These are phyloP conservation scores for Platanthera guangdongensis DNA, from an alignment of 106 monocot genomes.

Conservation along the genomic window DNA sequence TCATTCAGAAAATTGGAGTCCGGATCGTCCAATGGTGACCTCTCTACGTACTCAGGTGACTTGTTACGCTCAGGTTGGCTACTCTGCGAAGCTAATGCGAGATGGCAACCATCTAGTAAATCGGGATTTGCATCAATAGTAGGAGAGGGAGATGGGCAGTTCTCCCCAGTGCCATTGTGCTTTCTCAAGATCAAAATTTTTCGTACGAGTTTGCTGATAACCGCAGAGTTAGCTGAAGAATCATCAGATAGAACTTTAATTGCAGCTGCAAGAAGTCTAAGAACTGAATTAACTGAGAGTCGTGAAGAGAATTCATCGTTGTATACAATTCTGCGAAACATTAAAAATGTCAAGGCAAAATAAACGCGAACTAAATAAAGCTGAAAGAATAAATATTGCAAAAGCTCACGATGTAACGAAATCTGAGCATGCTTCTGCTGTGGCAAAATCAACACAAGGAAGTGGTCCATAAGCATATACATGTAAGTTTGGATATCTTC, in stretches of 20 bases:
- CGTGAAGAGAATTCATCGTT: conserved; percentile 91
- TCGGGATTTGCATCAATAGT: conserved; percentile 10
- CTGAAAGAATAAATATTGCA: background rate
- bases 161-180: conserved; percentile 17
- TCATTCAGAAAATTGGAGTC: too few relatives aligned
- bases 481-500: conserved; percentile 56
- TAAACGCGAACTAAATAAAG: background rate
- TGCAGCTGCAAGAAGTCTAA: conserved; percentile 74
- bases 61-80: too few relatives aligned
- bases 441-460: conserved; percentile 65
- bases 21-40: too few relatives aligned
- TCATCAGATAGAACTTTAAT: conserved; percentile 70
- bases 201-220: conserved; percentile 55
- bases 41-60: too few relatives aligned
- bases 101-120: conserved; percentile 18
- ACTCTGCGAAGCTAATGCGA: background rate
- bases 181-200: conserved; percentile 35
- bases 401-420: conserved; percentile 69
- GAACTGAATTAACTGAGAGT: conserved; percentile 76
- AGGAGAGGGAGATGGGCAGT: conserved; percentile 3
- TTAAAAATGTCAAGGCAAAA: background rate
- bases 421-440: conserved; percentile 84
- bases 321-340: conserved; percentile 58
- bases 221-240: conserved; percentile 61
- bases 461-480: conserved; percentile 85